These are phyloP conservation scores for Monilinia polystroma DNA, from an alignment of 2,329 filamentous ascomycete genomes.

Conservation along the genomic window DNA sequence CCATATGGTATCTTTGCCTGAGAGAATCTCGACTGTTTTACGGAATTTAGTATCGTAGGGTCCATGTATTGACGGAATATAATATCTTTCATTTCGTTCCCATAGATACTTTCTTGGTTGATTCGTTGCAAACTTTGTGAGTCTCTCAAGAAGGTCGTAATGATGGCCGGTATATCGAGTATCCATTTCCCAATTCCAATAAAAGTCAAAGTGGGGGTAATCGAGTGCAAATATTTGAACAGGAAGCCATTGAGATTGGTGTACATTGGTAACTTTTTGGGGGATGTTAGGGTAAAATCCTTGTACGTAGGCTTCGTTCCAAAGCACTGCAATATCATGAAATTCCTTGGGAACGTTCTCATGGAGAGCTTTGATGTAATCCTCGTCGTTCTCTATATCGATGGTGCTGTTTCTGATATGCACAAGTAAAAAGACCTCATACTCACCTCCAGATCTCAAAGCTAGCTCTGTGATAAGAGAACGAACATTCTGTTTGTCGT, in stretches of 20 bases:
- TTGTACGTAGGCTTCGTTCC: conserved; percentile 72
- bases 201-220: conserved; percentile 72
- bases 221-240: conserved; percentile 74
- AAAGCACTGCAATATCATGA: conserved; percentile 67
- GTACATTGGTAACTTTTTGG: conserved; percentile 43
- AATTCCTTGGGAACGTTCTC: conserved; percentile 69
- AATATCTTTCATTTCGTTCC: conserved; percentile 72
- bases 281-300: conserved; percentile 75
- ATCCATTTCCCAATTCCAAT: conserved; percentile 70
- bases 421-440: conserved; percentile 75
- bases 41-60: conserved; percentile 67
- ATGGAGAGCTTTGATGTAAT: conserved; percentile 59
- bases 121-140: conserved; percentile 60
- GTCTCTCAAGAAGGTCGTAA: conserved; percentile 72
- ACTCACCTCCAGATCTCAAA: conserved; percentile 75
- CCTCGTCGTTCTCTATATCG: conserved; percentile 57
- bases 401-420: conserved; percentile 67
- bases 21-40: conserved; percentile 53
- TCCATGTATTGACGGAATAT: conserved; percentile 68
- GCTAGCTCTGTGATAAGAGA: conserved; percentile 76
- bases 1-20: conserved; percentile 51
- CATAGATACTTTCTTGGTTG: conserved; percentile 72
- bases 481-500: conserved; percentile 76
- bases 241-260: conserved; percentile 50
- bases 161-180: conserved; percentile 76